phyloP scores from a whole-genome alignment of 2,329 filamentous ascomycete genomes.

The Seiridium unicorne region DNA sequence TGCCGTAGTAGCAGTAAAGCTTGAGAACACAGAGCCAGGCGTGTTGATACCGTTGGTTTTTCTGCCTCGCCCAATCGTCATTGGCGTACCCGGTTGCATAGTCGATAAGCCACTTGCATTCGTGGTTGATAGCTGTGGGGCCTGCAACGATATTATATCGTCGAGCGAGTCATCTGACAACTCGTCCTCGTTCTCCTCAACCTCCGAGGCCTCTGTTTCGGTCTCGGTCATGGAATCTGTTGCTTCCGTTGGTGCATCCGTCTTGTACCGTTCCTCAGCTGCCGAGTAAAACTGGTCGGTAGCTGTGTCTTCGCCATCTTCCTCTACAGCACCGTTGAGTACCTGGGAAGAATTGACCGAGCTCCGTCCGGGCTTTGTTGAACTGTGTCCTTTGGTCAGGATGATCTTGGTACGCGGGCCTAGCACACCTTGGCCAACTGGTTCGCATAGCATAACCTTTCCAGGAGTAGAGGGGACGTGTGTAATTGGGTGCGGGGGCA shows the following conservation, averaged over 20 bases:
- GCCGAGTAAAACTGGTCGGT: constrained; percentile 94
- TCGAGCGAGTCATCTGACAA: constrained; percentile 90
- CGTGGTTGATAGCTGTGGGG: constrained; percentile 74
- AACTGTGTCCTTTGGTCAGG: constrained; percentile 63
- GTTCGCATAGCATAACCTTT: constrained; percentile 89
- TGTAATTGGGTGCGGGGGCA: constrained; percentile 83
- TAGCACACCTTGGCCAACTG: constrained; percentile 83
- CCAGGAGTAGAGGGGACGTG: constrained; percentile 82
- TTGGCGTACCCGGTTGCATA: constrained; percentile 77
- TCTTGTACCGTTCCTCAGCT: constrained; percentile 71
- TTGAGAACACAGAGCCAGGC: constrained; percentile 86
- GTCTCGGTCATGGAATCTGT: constrained; percentile 60
- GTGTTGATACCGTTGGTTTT: constrained; percentile 73
- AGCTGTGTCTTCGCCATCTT: constrained; percentile 77
- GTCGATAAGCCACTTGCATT: constrained; percentile 78
- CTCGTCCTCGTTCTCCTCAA: constrained; percentile 64
- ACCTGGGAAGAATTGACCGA: constrained; percentile 46
- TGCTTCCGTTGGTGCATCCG: constrained; percentile 57
- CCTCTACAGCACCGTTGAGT: constrained; percentile 58
- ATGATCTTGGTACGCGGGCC: constrained; percentile 80
- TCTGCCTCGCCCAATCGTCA: constrained; percentile 65
- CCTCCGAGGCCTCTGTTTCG: constrained; percentile 59
- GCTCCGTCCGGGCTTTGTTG: constrained; percentile 51
- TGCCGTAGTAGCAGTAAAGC: constrained; percentile 80
- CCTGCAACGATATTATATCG: constrained; percentile 86